Conservation (phyloP, 2,329 filamentous ascomycete species). For the Periconia macrospinosa region DNA sequence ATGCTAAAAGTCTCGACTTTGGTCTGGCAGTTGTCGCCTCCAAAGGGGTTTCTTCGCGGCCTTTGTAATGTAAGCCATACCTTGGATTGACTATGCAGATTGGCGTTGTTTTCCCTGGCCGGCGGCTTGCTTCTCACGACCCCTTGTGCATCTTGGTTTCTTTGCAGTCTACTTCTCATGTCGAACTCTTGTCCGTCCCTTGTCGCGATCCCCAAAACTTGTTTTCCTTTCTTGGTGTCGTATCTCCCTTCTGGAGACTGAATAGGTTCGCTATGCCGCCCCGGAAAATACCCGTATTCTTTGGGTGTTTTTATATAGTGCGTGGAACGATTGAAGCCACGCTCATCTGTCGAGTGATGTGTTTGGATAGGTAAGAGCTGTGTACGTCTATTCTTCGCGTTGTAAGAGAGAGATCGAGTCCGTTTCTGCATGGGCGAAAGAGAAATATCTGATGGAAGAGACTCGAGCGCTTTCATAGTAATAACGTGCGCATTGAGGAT, state of each 20-base stretch:
- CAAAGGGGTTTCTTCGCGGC: slow-evolving; percentile 9
- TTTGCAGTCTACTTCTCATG: slow-evolving; percentile 17
- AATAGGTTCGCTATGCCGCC: slow-evolving; percentile 20
- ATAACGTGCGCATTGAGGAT: slow-evolving; percentile 33
- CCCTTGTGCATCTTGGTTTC: slow-evolving; percentile 25
- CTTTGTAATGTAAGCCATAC: background rate
- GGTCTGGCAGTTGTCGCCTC: background rate
- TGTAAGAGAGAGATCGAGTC: slow-evolving; percentile 13
- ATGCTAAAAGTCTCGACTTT: slow-evolving; percentile 12
- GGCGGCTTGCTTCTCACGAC: slow-evolving; percentile 4
- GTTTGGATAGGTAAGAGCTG: slow-evolving; percentile 18
- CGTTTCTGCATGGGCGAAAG: slow-evolving; percentile 13
- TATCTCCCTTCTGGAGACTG: slow-evolving; percentile 7
- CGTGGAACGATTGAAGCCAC: slow-evolving; percentile 19
- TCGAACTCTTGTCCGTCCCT: slow-evolving; percentile 13
- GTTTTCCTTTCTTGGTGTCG: slow-evolving; percentile 22
- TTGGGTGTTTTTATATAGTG: slow-evolving; percentile 31
- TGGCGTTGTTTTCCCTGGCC: background rate
- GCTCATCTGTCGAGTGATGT: slow-evolving; percentile 11
- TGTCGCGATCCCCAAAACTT: slow-evolving; percentile 21
- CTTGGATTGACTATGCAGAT: background rate
- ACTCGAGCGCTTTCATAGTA: slow-evolving; percentile 32
- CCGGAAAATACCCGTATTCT: slow-evolving; percentile 28
- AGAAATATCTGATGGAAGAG: slow-evolving; percentile 17
- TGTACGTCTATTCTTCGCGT: slow-evolving; percentile 19